These are phyloP conservation scores for Butyriboletus loyo DNA, from an alignment of 768 basidiomycete genomes.

Conservation along the genomic window DNA sequence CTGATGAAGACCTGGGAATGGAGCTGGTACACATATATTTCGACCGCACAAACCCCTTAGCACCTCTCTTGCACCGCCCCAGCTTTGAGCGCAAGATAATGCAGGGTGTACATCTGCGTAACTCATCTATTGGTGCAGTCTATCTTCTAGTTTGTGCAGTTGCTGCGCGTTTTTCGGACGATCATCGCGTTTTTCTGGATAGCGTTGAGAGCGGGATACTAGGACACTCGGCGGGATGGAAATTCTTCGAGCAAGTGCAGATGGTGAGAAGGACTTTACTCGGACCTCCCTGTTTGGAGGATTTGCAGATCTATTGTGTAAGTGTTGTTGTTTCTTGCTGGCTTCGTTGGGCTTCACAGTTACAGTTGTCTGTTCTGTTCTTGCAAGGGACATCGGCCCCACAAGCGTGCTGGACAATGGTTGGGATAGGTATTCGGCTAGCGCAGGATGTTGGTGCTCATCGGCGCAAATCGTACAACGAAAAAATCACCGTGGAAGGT, in stretches of 20 bases:
- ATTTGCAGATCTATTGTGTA: constrained; percentile 68
- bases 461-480: constrained; percentile 33
- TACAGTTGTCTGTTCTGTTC: constrained; percentile 52
- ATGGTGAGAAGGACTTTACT: constrained; percentile 57
- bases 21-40: constrained; percentile 67
- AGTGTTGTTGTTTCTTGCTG: constrained; percentile 18
- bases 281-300: constrained; percentile 57
- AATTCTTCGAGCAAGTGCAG: constrained; percentile 50
- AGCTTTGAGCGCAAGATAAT: constrained; percentile 54
- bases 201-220: constrained; percentile 22
- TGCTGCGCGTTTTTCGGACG: constrained; percentile 53
- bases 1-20: constrained; percentile 46
- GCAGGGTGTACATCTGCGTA: constrained; percentile 47
- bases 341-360: constrained; percentile 4
- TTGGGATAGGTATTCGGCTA: constrained; percentile 57
- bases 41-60: constrained; percentile 46
- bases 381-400: constrained; percentile 57
- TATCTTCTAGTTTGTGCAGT: constrained; percentile 72
- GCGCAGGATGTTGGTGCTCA: constrained; percentile 63
- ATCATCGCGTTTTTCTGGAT: constrained; percentile 51
- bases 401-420: constrained; percentile 64
- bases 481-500: constrained; percentile 41
- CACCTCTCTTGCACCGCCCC: constrained; percentile 72
- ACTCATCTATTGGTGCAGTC: constrained; percentile 53
- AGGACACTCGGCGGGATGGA: constrained; percentile 51